Evolutionary conservation across 805 yeast genomes (phyloP), one percentile per base, ranked within the genome.

Genomic region (Wickerhamomyces alni): DNA sequence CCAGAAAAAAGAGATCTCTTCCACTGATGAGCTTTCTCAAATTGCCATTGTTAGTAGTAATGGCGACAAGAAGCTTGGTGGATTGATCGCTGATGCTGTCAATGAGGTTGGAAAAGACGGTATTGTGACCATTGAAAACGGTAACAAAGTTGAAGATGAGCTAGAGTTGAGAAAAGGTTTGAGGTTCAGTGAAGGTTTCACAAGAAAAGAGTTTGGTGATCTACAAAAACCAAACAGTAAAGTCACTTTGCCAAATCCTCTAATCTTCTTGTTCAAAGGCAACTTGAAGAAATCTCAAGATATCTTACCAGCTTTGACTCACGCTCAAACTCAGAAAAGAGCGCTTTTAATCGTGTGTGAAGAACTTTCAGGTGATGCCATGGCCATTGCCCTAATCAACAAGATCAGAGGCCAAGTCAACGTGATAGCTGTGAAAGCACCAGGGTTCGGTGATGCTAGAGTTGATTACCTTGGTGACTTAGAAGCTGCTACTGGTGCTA

Each of bases 61-160:
- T 65, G 98, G 98, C 49, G 99, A 91, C 62, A 59, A 74, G 24
- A 96, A 89, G 72, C 85, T 91, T 51, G 99, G 99, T 63, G 70
- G 75, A 61, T 72, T 93, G 53, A 75, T 91, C 61, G 96, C 98
- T 39, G 77, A 82, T 40, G 98, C 99, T 50, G 91, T 91, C 94
- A 97, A 88, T 69, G 89, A 89, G 66, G 99, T 91, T 45, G 99
- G 99, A 55, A 88, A 91, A 69, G 98, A 91, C 66, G 99, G 99
- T 74, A 98, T 91, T 48, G 89, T 91, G 65, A 91, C 98, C 52
- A 93, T 91, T 57, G 91, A 83, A 73, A 96, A 87, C 67, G 98
- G 98, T 55, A 89, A 87, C 75, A 93, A 97, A 54, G 72, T 91
- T 55, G 96, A 86, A 64, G 99, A 91, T 63, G 95, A 87, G 66